A percentile compares a stretch with the other conserved stretches of the same genome.
Evolutionary conservation across 805 yeast genomes (phyloP).

Genomic region (Pichia heedii): DNA sequence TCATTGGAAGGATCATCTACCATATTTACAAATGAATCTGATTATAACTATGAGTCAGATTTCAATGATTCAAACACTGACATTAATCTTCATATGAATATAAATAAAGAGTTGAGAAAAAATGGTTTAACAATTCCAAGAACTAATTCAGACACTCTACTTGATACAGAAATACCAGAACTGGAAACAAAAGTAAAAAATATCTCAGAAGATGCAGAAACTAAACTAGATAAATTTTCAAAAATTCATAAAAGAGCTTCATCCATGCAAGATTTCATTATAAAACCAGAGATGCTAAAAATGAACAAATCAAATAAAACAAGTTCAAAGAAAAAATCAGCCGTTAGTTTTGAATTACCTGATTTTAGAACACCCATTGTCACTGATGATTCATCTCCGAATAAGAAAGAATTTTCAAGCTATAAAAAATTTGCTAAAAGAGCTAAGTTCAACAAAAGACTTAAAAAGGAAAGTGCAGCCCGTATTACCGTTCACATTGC

Average conservation of each 20-base stretch:
- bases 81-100: conserved; percentile 1
- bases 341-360: conserved; percentile 8
- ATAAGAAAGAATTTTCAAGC: conserved; percentile 6
- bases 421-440: conserved; percentile 17
- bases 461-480: conserved; percentile 39
- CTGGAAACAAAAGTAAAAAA: conserved; percentile 1
- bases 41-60: neutral
- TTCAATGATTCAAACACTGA: neutral
- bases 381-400: neutral
- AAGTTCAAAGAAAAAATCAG: neutral
- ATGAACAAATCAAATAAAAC: too few species aligned
- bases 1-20: neutral
- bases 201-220: neutral
- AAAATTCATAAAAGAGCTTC: conserved; percentile 4
- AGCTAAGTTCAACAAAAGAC: conserved; percentile 21
- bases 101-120: conserved; percentile 3
- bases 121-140: neutral
- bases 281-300: neutral
- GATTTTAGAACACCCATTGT: conserved; percentile 5
- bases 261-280: conserved; percentile 2
- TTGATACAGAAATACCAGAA: conserved; percentile 1
- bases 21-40: neutral
- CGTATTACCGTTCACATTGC: conserved; percentile 91
- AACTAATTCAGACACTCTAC: neutral
- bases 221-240: neutral